A percentile compares a stretch with the other conserved stretches of the same genome.
Evolutionary conservation across 2,329 filamentous ascomycete species (phyloP).

Genomic region (Aspergillus caelatus): DNA sequence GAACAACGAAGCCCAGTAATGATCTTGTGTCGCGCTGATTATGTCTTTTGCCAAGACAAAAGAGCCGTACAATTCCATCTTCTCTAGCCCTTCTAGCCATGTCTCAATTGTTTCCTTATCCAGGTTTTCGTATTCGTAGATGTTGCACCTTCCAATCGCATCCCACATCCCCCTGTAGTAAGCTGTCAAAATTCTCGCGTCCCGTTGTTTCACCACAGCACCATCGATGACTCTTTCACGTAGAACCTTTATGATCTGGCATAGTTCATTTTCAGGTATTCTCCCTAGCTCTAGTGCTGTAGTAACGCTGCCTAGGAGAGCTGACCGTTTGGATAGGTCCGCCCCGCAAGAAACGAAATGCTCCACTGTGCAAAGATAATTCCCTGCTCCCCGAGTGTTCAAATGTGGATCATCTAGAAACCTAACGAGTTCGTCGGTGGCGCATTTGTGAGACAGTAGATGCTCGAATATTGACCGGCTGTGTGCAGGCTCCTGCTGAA

Average conservation of each 20-base stretch:
- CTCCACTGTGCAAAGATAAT: slow-evolving; percentile 36
- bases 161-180: slow-evolving; percentile 40
- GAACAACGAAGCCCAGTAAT: slow-evolving; percentile 29
- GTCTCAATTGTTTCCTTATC: slow-evolving; percentile 29
- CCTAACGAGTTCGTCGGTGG: slow-evolving; percentile 27
- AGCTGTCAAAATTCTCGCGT: slow-evolving; percentile 21
- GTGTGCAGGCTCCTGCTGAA: slow-evolving; percentile 37
- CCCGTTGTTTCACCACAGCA: slow-evolving; percentile 1
- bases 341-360: slow-evolving; percentile 25
- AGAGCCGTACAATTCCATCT: slow-evolving; percentile 15
- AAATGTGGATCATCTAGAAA: slow-evolving; percentile 42
- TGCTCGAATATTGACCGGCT: slow-evolving; percentile 40
- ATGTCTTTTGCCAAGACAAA: slow-evolving; percentile 33
- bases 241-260: slow-evolving; percentile 33
- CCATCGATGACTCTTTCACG: slow-evolving; percentile 9
- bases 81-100: slow-evolving; percentile 36
- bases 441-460: slow-evolving; percentile 26
- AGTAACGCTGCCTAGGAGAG: slow-evolving; percentile 30
- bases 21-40: slow-evolving; percentile 30
- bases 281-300: slow-evolving; percentile 38
- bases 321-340: slow-evolving; percentile 20
- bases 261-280: slow-evolving; percentile 37
- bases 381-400: slow-evolving; percentile 39
- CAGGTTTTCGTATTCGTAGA: slow-evolving; percentile 38
- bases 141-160: slow-evolving; percentile 38